Base-by-base conservation (phyloP, 306 rosid genomes). In the Cyamopsis tetragonoloba region DNA sequence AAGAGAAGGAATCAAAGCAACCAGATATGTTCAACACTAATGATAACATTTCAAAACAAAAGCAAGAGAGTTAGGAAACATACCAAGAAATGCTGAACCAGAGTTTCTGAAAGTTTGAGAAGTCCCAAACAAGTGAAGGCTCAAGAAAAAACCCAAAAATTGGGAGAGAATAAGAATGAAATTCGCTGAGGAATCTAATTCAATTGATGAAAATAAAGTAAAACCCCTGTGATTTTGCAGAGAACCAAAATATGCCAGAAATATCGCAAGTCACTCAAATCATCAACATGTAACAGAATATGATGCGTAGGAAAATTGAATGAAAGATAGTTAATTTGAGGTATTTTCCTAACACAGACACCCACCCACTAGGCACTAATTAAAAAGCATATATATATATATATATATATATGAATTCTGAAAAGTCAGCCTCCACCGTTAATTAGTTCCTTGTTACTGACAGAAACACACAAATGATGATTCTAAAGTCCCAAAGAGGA, bases 181-280 rank as follows among this genome's bases (percentile, higher is more conserved):
- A 83, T 87, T 85, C 86, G 59, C 8, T 1, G 11, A 63, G 73
- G 88, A 82, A 84, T 82, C 79, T 43, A 68, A 77, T 73, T 77
- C 82, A 76, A 69, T 11, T 22, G 10, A 38, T n/a, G n/a, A n/a
- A n/a, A n/a, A n/a, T n/a, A 66, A 28, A 60, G 67, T 9, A 34
- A 62, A 56, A 35, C 20, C 75, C 60, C 27, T 23, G 39, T 37
- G 56, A 50, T 43, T n/a, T 14, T 11, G 37, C 35, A 34, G 20
- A 50, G 42, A 26, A 30, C 27, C 26, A 22, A 73, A 50, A 62
- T n/a, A 48, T 39, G 66, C 51, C 46, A 39, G 35, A 70, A 49
- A 51, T 43, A 66, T 27, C 58, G 70, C 39, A 13, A 38, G 41
- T 70, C 41, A 72, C 58, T 38, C 43, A 73, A 44, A 61, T 24